phyloP scores from a whole-genome alignment of 2,329 filamentous ascomycete species.

The Cladobotryum mycophilum region DNA sequence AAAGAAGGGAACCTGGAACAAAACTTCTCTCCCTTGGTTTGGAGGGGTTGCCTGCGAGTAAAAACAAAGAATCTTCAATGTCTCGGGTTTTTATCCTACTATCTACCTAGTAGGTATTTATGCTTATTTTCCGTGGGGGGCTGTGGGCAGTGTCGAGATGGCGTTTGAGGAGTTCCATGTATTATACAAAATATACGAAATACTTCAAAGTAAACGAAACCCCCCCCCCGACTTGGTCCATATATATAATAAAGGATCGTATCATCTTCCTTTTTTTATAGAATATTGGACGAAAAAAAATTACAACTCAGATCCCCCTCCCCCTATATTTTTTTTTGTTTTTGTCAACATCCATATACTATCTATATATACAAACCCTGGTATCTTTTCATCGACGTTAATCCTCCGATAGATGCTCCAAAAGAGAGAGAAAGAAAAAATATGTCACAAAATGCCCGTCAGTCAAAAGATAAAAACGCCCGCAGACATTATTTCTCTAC shows the following conservation, averaged over 20 bases:
- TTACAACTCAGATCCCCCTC: slow-evolving; percentile 5
- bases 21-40: neutral
- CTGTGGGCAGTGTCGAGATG: too few species aligned
- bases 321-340: too few species aligned
- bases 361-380: neutral
- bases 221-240: too few species aligned
- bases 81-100: too few species aligned
- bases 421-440: slow-evolving; percentile 2
- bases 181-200: too few species aligned
- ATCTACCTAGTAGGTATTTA: too few species aligned
- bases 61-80: too few species aligned
- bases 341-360: slow-evolving; percentile 9
- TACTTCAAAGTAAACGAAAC: too few species aligned
- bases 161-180: too few species aligned
- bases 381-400: slow-evolving; percentile 7
- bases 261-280: neutral
- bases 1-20: neutral
- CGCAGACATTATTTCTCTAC: slow-evolving; percentile 3
- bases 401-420: slow-evolving; percentile 7
- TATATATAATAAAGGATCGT: too few species aligned
- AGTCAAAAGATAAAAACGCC: neutral
- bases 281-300: neutral
- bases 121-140: neutral
- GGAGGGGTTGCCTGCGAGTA: neutral
- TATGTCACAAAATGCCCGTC: slow-evolving; percentile 4